phyloP scores from a whole-genome alignment of 257 asterid genomes.

The Rhazya stricta region DNA sequence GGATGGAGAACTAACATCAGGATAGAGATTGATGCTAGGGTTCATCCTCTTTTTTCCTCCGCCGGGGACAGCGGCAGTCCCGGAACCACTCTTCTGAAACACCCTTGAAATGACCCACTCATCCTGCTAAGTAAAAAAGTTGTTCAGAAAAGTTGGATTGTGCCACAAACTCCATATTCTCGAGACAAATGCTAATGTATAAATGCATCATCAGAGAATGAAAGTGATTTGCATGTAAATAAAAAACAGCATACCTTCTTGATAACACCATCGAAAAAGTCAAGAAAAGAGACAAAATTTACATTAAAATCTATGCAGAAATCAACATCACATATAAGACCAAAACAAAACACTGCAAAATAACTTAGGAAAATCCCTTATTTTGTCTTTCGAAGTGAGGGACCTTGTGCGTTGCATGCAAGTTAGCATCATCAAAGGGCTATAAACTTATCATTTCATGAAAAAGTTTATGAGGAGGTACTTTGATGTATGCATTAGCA shows the following conservation, averaged over 20 bases:
- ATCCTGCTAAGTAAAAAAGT: slow-evolving; percentile 35
- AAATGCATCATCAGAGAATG: slow-evolving; percentile 17
- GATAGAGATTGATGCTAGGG: slow-evolving; percentile 18
- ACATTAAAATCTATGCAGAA: slow-evolving; percentile 5
- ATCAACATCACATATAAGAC: neutral
- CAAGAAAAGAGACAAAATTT: slow-evolving; percentile 1
- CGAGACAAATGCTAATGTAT: neutral
- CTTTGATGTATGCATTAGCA: neutral
- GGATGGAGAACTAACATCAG: slow-evolving; percentile 63
- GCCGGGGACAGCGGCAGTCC: slow-evolving; percentile 22
- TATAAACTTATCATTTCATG: neutral
- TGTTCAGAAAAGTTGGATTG: neutral
- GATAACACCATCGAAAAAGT: slow-evolving; percentile 6
- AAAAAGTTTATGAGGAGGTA: neutral
- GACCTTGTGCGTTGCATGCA: slow-evolving; percentile 13
- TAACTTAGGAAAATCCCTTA: neutral
- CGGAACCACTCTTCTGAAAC: slow-evolving; percentile 52
- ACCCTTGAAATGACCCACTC: slow-evolving; percentile 96
- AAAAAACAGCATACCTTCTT: slow-evolving; percentile 4
- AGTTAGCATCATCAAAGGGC: neutral
- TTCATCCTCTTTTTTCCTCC: slow-evolving; percentile 43
- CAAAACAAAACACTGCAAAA: neutral
- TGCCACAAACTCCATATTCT: neutral
- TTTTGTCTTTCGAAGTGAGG: neutral
- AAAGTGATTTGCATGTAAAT: slow-evolving; percentile 8